Evolutionary conservation across 306 rosid genomes (phyloP).

Genomic region (Prunus mume): DNA sequence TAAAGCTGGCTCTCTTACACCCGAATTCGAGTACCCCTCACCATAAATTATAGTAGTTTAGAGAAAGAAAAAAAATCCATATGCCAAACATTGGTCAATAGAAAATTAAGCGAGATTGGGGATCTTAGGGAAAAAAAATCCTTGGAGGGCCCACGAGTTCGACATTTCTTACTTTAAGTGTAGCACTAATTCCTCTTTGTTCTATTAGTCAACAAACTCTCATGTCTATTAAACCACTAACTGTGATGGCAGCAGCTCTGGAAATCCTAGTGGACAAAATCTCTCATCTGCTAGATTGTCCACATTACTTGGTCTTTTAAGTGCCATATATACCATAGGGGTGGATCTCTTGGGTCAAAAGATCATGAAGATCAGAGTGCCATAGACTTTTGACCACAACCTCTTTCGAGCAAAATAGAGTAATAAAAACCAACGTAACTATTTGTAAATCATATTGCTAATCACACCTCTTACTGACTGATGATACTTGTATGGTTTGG

Average conservation of each 20-base stretch:
- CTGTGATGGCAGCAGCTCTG: neutral
- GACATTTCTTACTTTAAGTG: constrained; percentile 26
- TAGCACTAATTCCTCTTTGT: constrained; percentile 22
- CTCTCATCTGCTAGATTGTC: constrained; percentile 10
- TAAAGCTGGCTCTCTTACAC: too few relatives aligned
- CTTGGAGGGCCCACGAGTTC: constrained; percentile 16
- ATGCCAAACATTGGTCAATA: too few relatives aligned
- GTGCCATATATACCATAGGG: neutral
- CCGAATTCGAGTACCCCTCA: too few relatives aligned
- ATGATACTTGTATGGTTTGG: too few relatives aligned
- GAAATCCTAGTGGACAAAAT: constrained; percentile 20
- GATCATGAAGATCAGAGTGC: neutral
- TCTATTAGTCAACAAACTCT: constrained; percentile 30
- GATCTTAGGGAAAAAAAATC: neutral
- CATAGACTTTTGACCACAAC: neutral
- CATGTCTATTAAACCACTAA: constrained; percentile 8
- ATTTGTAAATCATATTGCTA: too few relatives aligned
- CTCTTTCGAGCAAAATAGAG: too few relatives aligned
- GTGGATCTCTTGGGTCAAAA: constrained; percentile 5
- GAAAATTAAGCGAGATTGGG: neutral
- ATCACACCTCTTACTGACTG: too few relatives aligned
- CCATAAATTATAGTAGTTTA: too few relatives aligned
- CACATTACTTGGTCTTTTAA: constrained; percentile 8
- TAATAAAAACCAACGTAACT: too few relatives aligned
- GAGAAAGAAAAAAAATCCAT: too few relatives aligned